These are phyloP conservation scores for Dothidotthia symphoricarpi DNA, from an alignment of 2,329 filamentous ascomycete genomes.

Conservation along the genomic window DNA sequence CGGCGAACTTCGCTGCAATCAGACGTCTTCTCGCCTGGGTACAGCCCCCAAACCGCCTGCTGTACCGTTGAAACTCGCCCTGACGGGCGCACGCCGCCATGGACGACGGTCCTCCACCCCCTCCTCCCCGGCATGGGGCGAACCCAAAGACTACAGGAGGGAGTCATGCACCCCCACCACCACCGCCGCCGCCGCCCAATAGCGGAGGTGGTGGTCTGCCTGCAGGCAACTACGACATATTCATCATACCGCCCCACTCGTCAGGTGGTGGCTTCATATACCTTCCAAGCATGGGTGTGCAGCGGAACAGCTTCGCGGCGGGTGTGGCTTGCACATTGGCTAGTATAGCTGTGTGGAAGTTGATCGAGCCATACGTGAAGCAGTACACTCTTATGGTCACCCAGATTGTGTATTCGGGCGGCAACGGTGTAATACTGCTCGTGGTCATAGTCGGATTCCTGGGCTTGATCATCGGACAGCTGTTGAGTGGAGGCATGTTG, in stretches of 20 bases:
- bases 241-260: constrained; percentile 90
- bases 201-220: constrained; percentile 61
- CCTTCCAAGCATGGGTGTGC: constrained; percentile 82
- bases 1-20: constrained; percentile 6
- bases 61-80: constrained; percentile 22
- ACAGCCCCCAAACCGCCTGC: constrained; percentile 8
- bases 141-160: constrained; percentile 61
- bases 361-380: constrained; percentile 69
- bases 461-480: constrained; percentile 73
- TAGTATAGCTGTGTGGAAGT: constrained; percentile 69
- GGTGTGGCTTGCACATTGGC: constrained; percentile 77
- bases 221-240: constrained; percentile 92
- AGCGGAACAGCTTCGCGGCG: constrained; percentile 86
- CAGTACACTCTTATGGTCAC: constrained; percentile 71
- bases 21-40: not conserved
- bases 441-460: constrained; percentile 71
- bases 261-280: constrained; percentile 88
- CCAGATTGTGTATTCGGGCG: constrained; percentile 55
- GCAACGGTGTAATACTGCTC: constrained; percentile 69
- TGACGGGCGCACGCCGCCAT: constrained; percentile 31
- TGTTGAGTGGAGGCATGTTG: constrained; percentile 53
- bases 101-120: constrained; percentile 60
- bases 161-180: constrained; percentile 18
- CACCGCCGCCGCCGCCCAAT: not conserved
- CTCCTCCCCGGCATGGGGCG: constrained; percentile 81